Percentiles rank a stretch among this genome's conserved stretches.
Evolutionary conservation across 352 stramenopile species (phyloP).

Genomic region (Globisporangium cederbergense): DNA sequence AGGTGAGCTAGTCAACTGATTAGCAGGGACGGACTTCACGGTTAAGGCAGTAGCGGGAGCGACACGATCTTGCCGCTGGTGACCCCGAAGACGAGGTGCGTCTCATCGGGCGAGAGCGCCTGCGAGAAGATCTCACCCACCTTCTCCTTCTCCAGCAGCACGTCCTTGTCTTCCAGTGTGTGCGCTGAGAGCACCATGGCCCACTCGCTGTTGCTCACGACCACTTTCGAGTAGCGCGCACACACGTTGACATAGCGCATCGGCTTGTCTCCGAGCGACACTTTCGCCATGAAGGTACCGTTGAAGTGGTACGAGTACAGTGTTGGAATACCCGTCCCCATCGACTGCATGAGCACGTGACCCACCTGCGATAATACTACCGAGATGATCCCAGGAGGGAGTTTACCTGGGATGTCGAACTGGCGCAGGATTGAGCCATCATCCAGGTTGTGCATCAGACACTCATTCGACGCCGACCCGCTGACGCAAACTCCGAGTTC

Average conservation of each 20-base stretch:
- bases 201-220: conserved; percentile 54
- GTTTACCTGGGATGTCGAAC: conserved; percentile 39
- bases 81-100: conserved; percentile 68
- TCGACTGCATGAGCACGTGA: conserved; percentile 68
- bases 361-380: conserved; percentile 65
- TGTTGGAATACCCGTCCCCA: conserved; percentile 45
- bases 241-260: conserved; percentile 61
- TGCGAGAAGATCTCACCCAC: conserved; percentile 58
- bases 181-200: conserved; percentile 49
- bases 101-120: conserved; percentile 68
- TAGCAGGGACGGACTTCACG: neutral
- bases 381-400: conserved; percentile 46
- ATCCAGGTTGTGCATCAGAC: conserved; percentile 54
- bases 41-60: conserved; percentile 33
- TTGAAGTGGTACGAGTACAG: conserved; percentile 80
- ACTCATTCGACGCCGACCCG: conserved; percentile 64
- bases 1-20: too few species aligned
- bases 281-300: conserved; percentile 47
- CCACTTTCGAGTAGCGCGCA: conserved; percentile 58
- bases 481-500: conserved; percentile 75
- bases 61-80: conserved; percentile 50
- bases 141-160: conserved; percentile 44
- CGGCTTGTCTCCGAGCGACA: conserved; percentile 25
- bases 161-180: conserved; percentile 39
- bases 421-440: conserved; percentile 66